Evolutionary conservation across 805 yeast genomes (phyloP).

Genomic region (Metschnikowia dekortorum): DNA sequence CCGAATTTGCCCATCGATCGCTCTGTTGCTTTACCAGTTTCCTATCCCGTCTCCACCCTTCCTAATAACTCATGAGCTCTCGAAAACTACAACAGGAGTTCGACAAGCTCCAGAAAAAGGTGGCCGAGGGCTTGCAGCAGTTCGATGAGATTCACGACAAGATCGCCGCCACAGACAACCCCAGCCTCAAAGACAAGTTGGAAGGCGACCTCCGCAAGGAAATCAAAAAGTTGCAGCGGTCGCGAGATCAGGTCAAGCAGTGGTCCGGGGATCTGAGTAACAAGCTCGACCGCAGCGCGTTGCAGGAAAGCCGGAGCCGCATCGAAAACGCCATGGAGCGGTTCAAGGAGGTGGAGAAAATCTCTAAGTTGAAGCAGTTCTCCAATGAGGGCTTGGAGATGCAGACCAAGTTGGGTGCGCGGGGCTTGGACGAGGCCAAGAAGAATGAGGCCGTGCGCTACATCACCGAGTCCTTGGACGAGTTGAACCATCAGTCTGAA

Average conservation of each 20-base stretch:
- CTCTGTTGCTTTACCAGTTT: too few species aligned
- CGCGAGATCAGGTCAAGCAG: constrained; percentile 90
- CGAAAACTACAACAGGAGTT: constrained; percentile 63
- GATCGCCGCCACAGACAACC: constrained; percentile 72
- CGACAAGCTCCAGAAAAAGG: constrained; percentile 87
- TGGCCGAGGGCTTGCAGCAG: constrained; percentile 81
- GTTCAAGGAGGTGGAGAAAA: constrained; percentile 90
- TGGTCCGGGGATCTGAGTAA: constrained; percentile 92
- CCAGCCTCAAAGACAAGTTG: constrained; percentile 87
- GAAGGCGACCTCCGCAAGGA: constrained; percentile 92
- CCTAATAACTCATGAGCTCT: constrained; percentile 28
- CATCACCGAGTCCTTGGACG: constrained; percentile 68
- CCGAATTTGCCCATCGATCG: too few species aligned
- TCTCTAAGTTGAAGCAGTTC: constrained; percentile 90
- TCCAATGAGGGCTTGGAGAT: constrained; percentile 86
- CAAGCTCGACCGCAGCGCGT: constrained; percentile 53
- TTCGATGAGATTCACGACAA: constrained; percentile 87
- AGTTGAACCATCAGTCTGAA: constrained; percentile 77
- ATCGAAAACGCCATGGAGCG: constrained; percentile 94
- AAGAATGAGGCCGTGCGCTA: constrained; percentile 70
- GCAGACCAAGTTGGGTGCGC: constrained; percentile 45
- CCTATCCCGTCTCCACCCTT: too few species aligned
- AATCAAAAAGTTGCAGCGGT: constrained; percentile 88
- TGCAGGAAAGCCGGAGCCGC: constrained; percentile 59
- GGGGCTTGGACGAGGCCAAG: constrained; percentile 56